Evolutionary conservation across 2,329 filamentous ascomycete species (phyloP).

Genomic region (Chrysoporthe cubensis): DNA sequence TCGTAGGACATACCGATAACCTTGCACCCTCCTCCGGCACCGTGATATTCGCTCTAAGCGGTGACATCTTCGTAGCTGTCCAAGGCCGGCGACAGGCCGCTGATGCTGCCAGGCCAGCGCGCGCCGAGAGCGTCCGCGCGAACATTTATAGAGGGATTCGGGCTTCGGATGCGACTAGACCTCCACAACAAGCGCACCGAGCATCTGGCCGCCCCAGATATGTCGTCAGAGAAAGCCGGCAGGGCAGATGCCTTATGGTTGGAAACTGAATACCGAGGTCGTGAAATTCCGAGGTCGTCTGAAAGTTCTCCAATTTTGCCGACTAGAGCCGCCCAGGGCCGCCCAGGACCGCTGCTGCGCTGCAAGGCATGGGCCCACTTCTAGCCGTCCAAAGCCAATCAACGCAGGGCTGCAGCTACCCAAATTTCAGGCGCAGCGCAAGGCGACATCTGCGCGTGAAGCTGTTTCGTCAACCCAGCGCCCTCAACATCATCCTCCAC

Average conservation of each 20-base stretch:
- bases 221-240: slow-evolving; percentile 9
- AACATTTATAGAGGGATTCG: slow-evolving; percentile 53
- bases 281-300: slow-evolving; percentile 16
- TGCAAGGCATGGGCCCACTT: slow-evolving; percentile 4
- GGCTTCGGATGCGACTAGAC: slow-evolving; percentile 7
- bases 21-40: slow-evolving; percentile 35
- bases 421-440: slow-evolving; percentile 21
- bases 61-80: slow-evolving; percentile 64
- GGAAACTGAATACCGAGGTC: neutral
- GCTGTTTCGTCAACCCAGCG: slow-evolving; percentile 10
- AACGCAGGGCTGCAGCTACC: slow-evolving; percentile 17
- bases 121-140: slow-evolving; percentile 55
- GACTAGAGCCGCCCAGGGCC: slow-evolving; percentile 13
- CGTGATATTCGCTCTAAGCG: slow-evolving; percentile 76
- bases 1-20: slow-evolving; percentile 51
- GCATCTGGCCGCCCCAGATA: slow-evolving; percentile 12
- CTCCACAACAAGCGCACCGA: slow-evolving; percentile 13
- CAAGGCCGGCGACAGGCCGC: slow-evolving; percentile 46
- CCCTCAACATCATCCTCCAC: slow-evolving; percentile 25
- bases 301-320: slow-evolving; percentile 26
- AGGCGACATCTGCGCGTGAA: slow-evolving; percentile 15
- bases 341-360: slow-evolving; percentile 11
- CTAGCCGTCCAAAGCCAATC: slow-evolving; percentile 15
- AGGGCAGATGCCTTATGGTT: neutral
- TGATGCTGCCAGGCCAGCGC: slow-evolving; percentile 57